Conservation (phyloP, 2,329 filamentous ascomycete species). For the Colletotrichum lupini region DNA sequence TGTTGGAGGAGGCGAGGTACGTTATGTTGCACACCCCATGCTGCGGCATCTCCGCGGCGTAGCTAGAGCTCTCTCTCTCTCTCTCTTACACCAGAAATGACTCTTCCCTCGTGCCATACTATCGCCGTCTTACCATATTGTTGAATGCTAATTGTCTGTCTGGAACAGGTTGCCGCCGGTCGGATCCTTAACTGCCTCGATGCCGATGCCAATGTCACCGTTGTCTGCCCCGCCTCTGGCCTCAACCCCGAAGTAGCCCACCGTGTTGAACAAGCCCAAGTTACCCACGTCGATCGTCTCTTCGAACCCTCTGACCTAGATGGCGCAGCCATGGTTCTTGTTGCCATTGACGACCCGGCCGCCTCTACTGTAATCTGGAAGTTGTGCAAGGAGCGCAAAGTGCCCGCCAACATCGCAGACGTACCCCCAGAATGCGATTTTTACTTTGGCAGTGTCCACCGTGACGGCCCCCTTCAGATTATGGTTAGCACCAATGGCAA, state of each 20-base stretch:
- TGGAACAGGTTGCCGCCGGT: slow-evolving; percentile 85
- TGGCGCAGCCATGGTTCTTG: slow-evolving; percentile 85
- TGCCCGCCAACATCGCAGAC: slow-evolving; percentile 96
- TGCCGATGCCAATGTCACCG: slow-evolving; percentile 89
- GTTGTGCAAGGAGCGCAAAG: slow-evolving; percentile 84
- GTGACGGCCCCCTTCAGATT: slow-evolving; percentile 94
- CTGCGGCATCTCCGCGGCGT: neutral
- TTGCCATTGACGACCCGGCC: slow-evolving; percentile 91
- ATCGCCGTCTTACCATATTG: too few relatives aligned
- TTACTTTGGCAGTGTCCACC: slow-evolving; percentile 96
- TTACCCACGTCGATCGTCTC: slow-evolving; percentile 82
- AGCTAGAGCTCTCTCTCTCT: neutral
- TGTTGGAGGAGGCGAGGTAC: slow-evolving; percentile 92
- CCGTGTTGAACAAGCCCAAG: slow-evolving; percentile 79
- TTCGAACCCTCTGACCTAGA: slow-evolving; percentile 92
- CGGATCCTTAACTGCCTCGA: slow-evolving; percentile 95
- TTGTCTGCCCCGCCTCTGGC: slow-evolving; percentile 82
- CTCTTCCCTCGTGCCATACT: neutral
- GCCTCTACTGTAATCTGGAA: slow-evolving; percentile 95
- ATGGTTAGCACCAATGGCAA: slow-evolving; percentile 99
- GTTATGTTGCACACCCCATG: slow-evolving; percentile 41
- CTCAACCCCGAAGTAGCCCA: slow-evolving; percentile 90
- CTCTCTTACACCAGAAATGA: neutral
- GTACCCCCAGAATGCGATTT: slow-evolving; percentile 98
- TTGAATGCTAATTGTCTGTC: neutral